Evolutionary conservation across 805 yeast genomes (phyloP).

Genomic region (Nakazawaea holstii): DNA sequence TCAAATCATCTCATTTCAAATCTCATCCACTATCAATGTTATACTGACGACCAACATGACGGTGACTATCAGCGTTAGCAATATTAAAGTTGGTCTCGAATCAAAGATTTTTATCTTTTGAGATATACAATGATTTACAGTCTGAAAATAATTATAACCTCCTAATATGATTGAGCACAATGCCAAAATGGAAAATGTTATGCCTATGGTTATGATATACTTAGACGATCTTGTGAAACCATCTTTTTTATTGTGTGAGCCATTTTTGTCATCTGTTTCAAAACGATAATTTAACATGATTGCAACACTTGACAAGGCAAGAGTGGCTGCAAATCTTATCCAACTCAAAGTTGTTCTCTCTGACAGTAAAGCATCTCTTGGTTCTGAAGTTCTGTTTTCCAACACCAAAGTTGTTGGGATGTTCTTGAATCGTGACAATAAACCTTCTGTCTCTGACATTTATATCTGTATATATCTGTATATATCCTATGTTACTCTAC

Average conservation of each 20-base stretch:
- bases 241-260: not conserved
- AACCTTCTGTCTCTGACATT: conserved; percentile 11
- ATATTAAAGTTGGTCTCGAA: conserved; percentile 18
- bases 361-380: conserved; percentile 48
- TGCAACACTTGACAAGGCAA: conserved; percentile 42
- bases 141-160: conserved; percentile 35
- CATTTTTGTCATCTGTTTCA: conserved; percentile 23
- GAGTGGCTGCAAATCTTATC: conserved; percentile 38
- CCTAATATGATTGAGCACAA: conserved; percentile 32
- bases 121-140: conserved; percentile 38
- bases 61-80: conserved; percentile 3
- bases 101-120: conserved; percentile 34
- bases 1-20: not conserved
- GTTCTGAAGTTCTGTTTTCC: conserved; percentile 39
- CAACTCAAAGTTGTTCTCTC: conserved; percentile 49
- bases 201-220: conserved; percentile 28
- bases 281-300: conserved; percentile 39
- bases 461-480: not conserved
- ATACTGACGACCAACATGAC: conserved; percentile 9
- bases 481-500: not conserved
- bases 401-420: conserved; percentile 20
- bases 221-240: conserved; percentile 11
- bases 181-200: conserved; percentile 31
- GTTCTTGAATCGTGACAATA: conserved; percentile 12
- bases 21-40: conserved; percentile 4